These are phyloP conservation scores for Nowakowskiella sp. DNA, from an alignment of 192 early-diverging fungal genomes.

Conservation along the genomic window DNA sequence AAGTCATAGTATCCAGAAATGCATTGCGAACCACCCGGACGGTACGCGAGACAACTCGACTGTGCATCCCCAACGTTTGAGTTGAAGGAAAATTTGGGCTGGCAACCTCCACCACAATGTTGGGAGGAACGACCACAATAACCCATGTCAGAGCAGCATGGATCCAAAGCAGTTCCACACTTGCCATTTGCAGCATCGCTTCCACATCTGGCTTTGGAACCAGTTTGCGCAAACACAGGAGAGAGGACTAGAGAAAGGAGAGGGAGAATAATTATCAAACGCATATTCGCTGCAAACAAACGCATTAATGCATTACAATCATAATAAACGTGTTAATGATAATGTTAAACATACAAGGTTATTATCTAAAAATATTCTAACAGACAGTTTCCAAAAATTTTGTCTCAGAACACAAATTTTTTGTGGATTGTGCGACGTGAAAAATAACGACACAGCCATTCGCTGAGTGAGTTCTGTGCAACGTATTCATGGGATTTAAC, in stretches of 20 bases:
- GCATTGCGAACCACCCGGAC: background rate
- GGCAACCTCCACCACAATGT: background rate
- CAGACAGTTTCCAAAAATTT: too few species aligned
- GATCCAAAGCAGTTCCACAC: background rate
- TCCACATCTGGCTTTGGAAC: background rate
- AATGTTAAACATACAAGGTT: too few species aligned
- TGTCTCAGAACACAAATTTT: too few species aligned
- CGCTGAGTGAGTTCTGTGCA: too few species aligned
- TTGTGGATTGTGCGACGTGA: too few species aligned
- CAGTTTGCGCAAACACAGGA: background rate
- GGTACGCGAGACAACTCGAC: background rate
- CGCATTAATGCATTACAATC: too few species aligned
- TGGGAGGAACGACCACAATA: background rate
- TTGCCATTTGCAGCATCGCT: background rate
- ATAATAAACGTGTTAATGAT: too few species aligned
- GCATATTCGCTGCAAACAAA: too few species aligned
- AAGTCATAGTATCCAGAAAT: background rate
- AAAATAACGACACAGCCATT: too few species aligned
- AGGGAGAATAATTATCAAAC: background rate
- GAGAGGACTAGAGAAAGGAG: background rate
- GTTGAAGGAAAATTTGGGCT: background rate
- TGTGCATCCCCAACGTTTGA: background rate
- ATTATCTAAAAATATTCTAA: too few species aligned
- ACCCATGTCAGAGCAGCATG: background rate
- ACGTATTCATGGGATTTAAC: too few species aligned